Base-by-base conservation (phyloP, 2,329 filamentous ascomycete genomes). In the Pseudocercospora eumusae region DNA sequence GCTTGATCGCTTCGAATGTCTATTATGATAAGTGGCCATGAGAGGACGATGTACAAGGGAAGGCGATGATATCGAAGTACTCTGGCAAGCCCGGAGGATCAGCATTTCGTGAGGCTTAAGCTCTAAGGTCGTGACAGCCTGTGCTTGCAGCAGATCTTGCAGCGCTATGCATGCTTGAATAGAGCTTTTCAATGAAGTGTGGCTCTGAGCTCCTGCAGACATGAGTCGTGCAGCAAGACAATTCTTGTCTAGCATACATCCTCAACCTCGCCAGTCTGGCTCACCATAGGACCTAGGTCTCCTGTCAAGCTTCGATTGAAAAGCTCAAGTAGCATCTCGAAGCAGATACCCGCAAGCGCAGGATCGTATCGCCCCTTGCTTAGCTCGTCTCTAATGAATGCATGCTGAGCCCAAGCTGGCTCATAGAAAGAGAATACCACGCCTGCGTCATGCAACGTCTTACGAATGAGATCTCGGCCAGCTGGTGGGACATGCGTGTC, bases 361-460 rank as follows among this genome's bases (percentile, higher is more conserved):
- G 93, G 91, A 74, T 97, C 93, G 73, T 96, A 97, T 25, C 93
- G 84, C n/a, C 92, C 93, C 79, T 96, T 96, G 76, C 89, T 69
- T 62, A 95, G 81, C 80, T 97, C 93, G 72, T 97, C 93, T 18
- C 93, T 84, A 75, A 97, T 96, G 74, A 97, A 97, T 4, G 93
- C 93, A 79, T 96, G 93, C 77, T 96, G 93, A 3, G 93, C 92
- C 86, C 91, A 93, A n/a, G 91, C 90, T 67, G 90, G 87, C 79
- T 97, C 93, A 77, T 95, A 92, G 75, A 91, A 96, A 73, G 86
- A 89, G 71, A 93, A 93, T 9, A 84, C 81, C 4, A 88, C 84
- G 9, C 88, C 89, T 5, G 87, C 86, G 21, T 91, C 91, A 70
- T 93, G 87, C 70, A 96, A 81, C 64, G 91, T 93, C 75, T 86